Percentiles rank a stretch among this genome's conserved stretches.
Evolutionary conservation across 495 filamentous ascomycete species (phyloP).

Genomic region (Neurospora africana): DNA sequence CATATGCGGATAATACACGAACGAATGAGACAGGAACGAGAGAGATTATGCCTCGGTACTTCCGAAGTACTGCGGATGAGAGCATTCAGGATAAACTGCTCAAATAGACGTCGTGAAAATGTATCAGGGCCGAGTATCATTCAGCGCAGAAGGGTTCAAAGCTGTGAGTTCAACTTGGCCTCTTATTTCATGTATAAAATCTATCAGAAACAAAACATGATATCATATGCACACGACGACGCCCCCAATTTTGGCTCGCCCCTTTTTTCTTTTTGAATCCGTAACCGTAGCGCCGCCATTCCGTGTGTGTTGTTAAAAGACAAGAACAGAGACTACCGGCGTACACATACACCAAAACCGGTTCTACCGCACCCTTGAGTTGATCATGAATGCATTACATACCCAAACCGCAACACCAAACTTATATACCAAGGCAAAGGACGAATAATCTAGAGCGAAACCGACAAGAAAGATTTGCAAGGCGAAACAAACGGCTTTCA

Average conservation of each 20-base stretch:
- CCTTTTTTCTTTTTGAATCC: slow-evolving; percentile 1
- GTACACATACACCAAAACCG: not conserved
- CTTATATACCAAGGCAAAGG: not conserved
- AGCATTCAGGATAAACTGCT: not conserved
- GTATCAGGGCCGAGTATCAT: not conserved
- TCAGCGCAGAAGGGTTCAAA: not conserved
- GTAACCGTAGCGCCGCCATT: not conserved
- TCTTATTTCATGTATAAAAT: not conserved
- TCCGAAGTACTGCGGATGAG: no score
- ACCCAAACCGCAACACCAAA: not conserved
- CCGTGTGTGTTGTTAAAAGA: not conserved
- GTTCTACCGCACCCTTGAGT: slow-evolving; percentile 7
- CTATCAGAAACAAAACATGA: not conserved
- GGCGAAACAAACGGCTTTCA: not conserved
- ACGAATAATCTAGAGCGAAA: not conserved
- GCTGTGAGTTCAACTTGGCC: not conserved
- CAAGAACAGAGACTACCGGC: not conserved
- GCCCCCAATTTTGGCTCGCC: not conserved
- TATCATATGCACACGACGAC: not conserved
- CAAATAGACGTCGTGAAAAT: not conserved
- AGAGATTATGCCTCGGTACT: no score
- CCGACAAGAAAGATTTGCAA: not conserved
- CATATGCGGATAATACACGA: no score
- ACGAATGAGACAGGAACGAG: no score
- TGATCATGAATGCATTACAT: slow-evolving; percentile 11